phyloP scores from a whole-genome alignment of 306 rosid genomes.

The Rosa rugosa region DNA sequence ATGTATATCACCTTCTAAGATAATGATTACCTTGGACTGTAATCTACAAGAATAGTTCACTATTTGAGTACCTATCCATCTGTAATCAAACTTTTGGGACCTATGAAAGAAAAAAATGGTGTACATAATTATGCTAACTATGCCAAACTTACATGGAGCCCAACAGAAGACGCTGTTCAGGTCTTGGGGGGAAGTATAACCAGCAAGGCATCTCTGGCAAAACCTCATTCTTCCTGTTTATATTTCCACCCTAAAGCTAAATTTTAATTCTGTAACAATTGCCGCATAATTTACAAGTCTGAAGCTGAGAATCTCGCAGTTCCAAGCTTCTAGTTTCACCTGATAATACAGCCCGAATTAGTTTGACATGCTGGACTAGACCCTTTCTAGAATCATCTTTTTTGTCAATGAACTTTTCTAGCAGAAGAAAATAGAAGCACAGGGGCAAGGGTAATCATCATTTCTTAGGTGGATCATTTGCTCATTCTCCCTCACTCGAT shows the following conservation, averaged over 20 bases:
- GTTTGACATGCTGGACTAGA: slow-evolving; percentile 21
- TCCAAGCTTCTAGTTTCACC: slow-evolving; percentile 13
- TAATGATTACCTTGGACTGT: neutral
- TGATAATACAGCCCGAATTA: slow-evolving; percentile 6
- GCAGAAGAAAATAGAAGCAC: neutral
- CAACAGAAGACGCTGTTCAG: neutral
- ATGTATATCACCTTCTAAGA: neutral
- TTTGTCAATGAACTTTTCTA: slow-evolving; percentile 4
- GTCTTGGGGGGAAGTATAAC: slow-evolving; percentile 8
- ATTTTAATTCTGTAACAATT: slow-evolving; percentile 33
- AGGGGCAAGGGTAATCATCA: slow-evolving; percentile 16
- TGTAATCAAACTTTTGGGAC: neutral
- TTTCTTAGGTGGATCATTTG: slow-evolving; percentile 27
- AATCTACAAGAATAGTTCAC: neutral
- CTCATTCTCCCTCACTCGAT: slow-evolving; percentile 24
- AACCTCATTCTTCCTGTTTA: slow-evolving; percentile 21
- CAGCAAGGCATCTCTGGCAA: slow-evolving; percentile 7
- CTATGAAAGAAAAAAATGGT: neutral
- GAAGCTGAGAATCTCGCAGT: slow-evolving; percentile 26
- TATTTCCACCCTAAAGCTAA: slow-evolving; percentile 37
- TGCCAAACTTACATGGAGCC: slow-evolving; percentile 16
- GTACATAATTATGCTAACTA: neutral
- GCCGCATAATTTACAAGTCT: slow-evolving; percentile 33
- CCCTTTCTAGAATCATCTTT: slow-evolving; percentile 16
- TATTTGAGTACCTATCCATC: neutral